Evolutionary conservation across 2,329 filamentous ascomycete species (phyloP), one percentile per base, ranked within the genome.

Genomic region (Nigrospora osmanthi): DNA sequence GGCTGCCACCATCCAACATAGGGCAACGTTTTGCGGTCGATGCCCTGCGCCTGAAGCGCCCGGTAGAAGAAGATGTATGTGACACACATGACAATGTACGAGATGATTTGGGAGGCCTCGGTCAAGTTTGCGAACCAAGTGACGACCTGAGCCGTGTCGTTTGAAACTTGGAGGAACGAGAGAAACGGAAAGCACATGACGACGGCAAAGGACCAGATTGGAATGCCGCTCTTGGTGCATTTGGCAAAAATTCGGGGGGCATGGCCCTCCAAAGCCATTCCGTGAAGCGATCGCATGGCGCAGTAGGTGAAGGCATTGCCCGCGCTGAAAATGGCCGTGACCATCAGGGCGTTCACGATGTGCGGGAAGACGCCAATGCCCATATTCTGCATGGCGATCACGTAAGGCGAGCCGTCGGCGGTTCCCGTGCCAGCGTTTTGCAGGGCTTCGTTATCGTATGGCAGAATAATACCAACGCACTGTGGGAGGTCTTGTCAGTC

Each of bases 51-150:
- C 23, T 75, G 68, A 42, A 85, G 72, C 0, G 87, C 86, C 39
- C 81, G 80, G 59, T 84, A 72, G 61, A 88, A 93, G 47, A 77
- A 78, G 46, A 90, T 67, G 62, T 87, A 91, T 0, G 85, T 83
- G 45, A 82, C 73, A 54, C 79, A 81, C 59, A 87, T 80, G 58
- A 76, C 69, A 48, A 83, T 71, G 60, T 80, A 84, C 64, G 81
- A 78, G 59, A 84, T 81, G 52, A 80, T 70, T 41, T 60, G 59
- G 2, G 58, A 56, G 12, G 58, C 59, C 45, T 62, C 52, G 6
- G 59, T 62, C n/a, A 81, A 46, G 57, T 72, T 60, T 35, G 58
- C 54, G 14, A 62, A 53, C 52, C 56, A 60, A 11, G 58, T 55
- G n/a, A 62, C 58, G 23, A 60, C 59, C 15, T 49, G 43, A 6